These are phyloP conservation scores for Heliamphora pulchella DNA, from an alignment of 179 eudicot species.

Conservation along the genomic window DNA sequence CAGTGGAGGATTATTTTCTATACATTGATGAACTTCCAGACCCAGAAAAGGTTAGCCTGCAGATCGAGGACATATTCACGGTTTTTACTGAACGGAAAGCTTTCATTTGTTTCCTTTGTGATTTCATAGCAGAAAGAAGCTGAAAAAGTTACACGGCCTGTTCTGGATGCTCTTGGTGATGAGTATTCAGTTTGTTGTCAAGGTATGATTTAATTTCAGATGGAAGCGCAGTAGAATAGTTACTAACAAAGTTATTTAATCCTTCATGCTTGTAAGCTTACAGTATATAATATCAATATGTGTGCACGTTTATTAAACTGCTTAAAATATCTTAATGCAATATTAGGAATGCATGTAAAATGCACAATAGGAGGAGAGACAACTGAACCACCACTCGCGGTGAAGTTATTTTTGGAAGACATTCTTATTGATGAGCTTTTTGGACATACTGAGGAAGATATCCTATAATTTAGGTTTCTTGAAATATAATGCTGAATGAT, in stretches of 20 bases:
- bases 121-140: constrained; percentile 53
- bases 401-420: not conserved
- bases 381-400: not conserved
- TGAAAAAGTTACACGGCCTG: constrained; percentile 56
- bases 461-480: not conserved
- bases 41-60: constrained; percentile 53
- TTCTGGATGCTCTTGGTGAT: constrained; percentile 90
- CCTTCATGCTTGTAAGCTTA: not conserved
- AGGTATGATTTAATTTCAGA: constrained; percentile 41
- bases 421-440: not conserved
- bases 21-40: constrained; percentile 69
- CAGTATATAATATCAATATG: not conserved
- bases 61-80: constrained; percentile 5
- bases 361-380: not conserved
- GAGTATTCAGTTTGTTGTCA: constrained; percentile 75
- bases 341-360: not conserved
- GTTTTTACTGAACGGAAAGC: not conserved
- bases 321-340: not conserved
- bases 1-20: constrained; percentile 91
- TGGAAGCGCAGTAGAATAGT: not conserved
- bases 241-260: not conserved
- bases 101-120: constrained; percentile 3
- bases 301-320: not conserved
- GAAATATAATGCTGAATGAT: not conserved
- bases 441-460: not conserved